These are phyloP conservation scores for Citeromyces nyonsensis DNA, from an alignment of 805 yeast species.

Conservation along the genomic window DNA sequence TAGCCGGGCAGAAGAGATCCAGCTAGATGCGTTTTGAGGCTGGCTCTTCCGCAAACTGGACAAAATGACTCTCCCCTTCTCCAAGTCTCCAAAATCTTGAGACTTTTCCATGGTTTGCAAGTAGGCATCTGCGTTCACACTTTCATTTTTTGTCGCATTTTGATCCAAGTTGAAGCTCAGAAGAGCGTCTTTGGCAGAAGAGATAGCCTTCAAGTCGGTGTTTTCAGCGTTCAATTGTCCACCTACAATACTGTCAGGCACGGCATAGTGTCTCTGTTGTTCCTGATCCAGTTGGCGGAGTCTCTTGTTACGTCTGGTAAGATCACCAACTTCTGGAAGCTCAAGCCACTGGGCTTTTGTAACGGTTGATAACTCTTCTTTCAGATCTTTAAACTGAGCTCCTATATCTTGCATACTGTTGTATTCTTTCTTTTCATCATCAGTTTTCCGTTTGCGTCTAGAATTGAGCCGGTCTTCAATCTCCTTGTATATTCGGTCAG, in stretches of 20 bases:
- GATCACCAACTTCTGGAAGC: constrained; percentile 80
- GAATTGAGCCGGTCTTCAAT: constrained; percentile 41
- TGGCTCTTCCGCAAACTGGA: constrained; percentile 56
- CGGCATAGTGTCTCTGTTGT: constrained; percentile 63
- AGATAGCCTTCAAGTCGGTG: constrained; percentile 27
- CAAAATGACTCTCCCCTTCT: constrained; percentile 42
- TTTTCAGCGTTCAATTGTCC: constrained; percentile 14
- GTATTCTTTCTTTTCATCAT: constrained; percentile 5
- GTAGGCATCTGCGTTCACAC: constrained; percentile 22
- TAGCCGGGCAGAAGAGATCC: constrained; percentile 77
- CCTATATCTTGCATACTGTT: constrained; percentile 19
- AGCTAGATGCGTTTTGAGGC: constrained; percentile 60
- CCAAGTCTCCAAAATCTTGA: constrained; percentile 35
- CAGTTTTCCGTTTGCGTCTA: constrained; percentile 6
- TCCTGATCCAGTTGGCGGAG: constrained; percentile 43
- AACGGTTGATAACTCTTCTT: constrained; percentile 40
- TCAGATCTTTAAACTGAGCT: constrained; percentile 53
- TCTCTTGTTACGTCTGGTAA: constrained; percentile 70
- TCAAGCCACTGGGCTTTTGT: constrained; percentile 64
- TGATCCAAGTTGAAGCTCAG: constrained; percentile 37
- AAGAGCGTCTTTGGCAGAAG: constrained; percentile 49
- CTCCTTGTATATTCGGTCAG: constrained; percentile 49
- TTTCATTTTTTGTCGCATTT: constrained; percentile 9
- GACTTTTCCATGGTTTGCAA: constrained; percentile 13
- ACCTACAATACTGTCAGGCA: constrained; percentile 55